These are phyloP conservation scores for Phanerochaete carnosa DNA, from an alignment of 768 basidiomycete genomes.

Conservation along the genomic window DNA sequence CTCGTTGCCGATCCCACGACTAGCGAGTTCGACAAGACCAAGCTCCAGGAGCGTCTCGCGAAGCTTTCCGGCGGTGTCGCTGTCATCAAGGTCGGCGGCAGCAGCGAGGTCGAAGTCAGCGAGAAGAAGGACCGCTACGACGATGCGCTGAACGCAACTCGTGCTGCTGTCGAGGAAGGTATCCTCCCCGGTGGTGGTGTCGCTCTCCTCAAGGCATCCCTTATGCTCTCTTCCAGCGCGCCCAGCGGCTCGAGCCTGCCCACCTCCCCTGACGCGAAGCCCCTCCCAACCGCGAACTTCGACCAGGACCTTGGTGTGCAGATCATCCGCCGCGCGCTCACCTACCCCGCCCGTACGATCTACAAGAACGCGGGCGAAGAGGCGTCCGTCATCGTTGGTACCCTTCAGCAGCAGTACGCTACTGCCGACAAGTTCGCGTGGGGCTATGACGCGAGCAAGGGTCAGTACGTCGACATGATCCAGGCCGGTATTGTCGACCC, in stretches of 20 bases:
- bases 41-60: slow-evolving; percentile 95
- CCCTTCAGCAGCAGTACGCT: slow-evolving; percentile 68
- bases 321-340: slow-evolving; percentile 86
- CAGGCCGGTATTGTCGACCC: slow-evolving; percentile 93
- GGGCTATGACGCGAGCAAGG: slow-evolving; percentile 91
- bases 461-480: slow-evolving; percentile 95
- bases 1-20: slow-evolving; percentile 82
- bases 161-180: slow-evolving; percentile 97
- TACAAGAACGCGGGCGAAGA: slow-evolving; percentile 94
- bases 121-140: slow-evolving; percentile 99
- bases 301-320: slow-evolving; percentile 95
- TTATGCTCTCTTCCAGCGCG: slow-evolving; percentile 54
- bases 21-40: slow-evolving; percentile 89
- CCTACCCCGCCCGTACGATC: slow-evolving; percentile 83
- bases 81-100: slow-evolving; percentile 96
- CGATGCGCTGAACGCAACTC: slow-evolving; percentile 95
- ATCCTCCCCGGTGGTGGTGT: slow-evolving; percentile 97
- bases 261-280: slow-evolving; percentile 53
- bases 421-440: slow-evolving; percentile 72
- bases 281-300: slow-evolving; percentile 85
- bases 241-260: slow-evolving; percentile 30
- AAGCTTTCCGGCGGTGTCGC: slow-evolving; percentile 96
- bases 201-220: slow-evolving; percentile 83
- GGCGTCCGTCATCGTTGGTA: slow-evolving; percentile 88
- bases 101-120: slow-evolving; percentile 91